These are phyloP conservation scores for Arxiozyma slooffiae DNA, from an alignment of 1,139 yeast genomes.

Conservation along the genomic window DNA sequence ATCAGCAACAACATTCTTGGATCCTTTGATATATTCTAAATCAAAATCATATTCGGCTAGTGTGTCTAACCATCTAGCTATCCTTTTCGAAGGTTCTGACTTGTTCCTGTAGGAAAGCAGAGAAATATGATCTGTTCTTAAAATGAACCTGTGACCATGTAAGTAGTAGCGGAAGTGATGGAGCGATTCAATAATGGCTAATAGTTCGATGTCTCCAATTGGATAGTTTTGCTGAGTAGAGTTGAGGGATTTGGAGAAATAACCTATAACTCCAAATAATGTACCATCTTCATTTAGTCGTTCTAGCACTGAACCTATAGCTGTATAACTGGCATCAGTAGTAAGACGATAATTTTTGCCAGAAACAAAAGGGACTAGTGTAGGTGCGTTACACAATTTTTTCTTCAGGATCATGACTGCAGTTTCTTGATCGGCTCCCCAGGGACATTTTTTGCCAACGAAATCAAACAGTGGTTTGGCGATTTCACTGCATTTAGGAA, in stretches of 20 bases:
- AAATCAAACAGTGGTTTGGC: slow-evolving; percentile 5
- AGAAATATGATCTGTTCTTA: too few relatives aligned
- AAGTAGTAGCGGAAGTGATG: too few relatives aligned
- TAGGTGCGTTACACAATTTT: slow-evolving; percentile 4
- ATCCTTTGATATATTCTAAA: too few relatives aligned
- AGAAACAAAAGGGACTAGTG: slow-evolving; percentile 7
- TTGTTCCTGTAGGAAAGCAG: slow-evolving; percentile 7
- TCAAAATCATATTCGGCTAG: slow-evolving; percentile 10
- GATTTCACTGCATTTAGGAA: slow-evolving; percentile 4
- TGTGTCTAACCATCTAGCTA: slow-evolving; percentile 11
- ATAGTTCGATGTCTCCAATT: too few relatives aligned
- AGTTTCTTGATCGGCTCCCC: not conserved
- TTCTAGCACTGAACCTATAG: slow-evolving; percentile 13
- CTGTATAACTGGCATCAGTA: slow-evolving; percentile 12
- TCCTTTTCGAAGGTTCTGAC: slow-evolving; percentile 9
- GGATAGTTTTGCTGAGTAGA: too few relatives aligned
- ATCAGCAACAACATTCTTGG: slow-evolving; percentile 11
- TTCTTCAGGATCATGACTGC: not conserved
- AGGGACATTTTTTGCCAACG: not conserved
- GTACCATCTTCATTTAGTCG: slow-evolving; percentile 7
- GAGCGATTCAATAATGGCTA: too few relatives aligned
- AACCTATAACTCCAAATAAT: too few relatives aligned
- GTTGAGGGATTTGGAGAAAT: too few relatives aligned
- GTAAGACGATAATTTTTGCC: slow-evolving; percentile 7
- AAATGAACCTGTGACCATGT: too few relatives aligned